Base-by-base conservation (phyloP, 1,284 basidiomycete species). In the Quambalaria eucalypti region DNA sequence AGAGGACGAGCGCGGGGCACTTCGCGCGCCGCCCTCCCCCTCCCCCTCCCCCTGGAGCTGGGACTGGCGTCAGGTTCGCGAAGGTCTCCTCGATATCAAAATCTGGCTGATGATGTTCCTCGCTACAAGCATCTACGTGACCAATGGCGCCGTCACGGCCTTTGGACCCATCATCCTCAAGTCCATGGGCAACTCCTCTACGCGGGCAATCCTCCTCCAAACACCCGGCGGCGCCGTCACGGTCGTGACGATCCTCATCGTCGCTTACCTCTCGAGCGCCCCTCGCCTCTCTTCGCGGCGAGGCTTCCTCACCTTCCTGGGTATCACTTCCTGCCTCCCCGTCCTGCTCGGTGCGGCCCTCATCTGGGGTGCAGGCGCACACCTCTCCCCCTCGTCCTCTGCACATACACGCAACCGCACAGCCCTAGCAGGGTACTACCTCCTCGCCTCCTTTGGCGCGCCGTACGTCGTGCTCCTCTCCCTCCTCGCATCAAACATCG, bases 401-500 rank as follows among this genome's bases (percentile, higher is more conserved):
- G 14, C 16, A 12, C 80, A 78, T 66, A 55, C 60, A 12, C 76
- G 78, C 29, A 71, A 75, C 0, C 78, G 75, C 1, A 73, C 78
- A 0, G 79, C 80, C 0, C 62, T 81, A 12, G 78, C 80, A 19
- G 81, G 81, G 0, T 80, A 78, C 64, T 80, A 78, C 57, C 70
- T 79, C 14, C 59, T 69, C 16, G 68, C 75, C n/a, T 73, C 76
- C 19, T 81, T 81, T 56, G 80, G 80, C 2, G 78, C 80, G 1
- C 79, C 79, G 4, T 80, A 78, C 53, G 79, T 80, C 25, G 67
- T 78, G 8, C 74, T 79, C 49, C 74, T 81, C 25, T 73, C 79
- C 5, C 63, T 79, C 3, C 76, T 77, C 2, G 70, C 77, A 1
- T 73, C 77, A 29, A 81, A 81, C 62, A 73, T 78, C 3, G 76